Evolutionary conservation across 2,329 filamentous ascomycete species (phyloP), one percentile per base, ranked within the genome.

Genomic region (Alternaria atra): DNA sequence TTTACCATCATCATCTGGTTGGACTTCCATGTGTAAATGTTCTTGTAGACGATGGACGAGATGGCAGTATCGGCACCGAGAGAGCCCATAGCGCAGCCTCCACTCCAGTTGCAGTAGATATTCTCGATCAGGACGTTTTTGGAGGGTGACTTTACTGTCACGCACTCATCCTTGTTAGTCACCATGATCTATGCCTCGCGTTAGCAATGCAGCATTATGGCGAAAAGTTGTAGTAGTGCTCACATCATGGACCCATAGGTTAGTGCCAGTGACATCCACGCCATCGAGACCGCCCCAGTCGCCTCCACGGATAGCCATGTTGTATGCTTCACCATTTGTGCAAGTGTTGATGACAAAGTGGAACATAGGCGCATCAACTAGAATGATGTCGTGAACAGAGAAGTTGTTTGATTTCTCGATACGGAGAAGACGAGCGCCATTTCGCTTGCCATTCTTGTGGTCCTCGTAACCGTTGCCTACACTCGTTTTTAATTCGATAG

Each of bases 1-100:
- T 89, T 89, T 79, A 89, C 83, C 85, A 87, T 86, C 75, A 84
- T 83, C 86, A 88, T 88, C 69, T 89, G 85, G 79, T 89, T 89
- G 9, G 83, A 84, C n/a, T 81, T 78, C 76, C 81, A 83, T 30
- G 86, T 87, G 78, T 88, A 88, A 62, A 88, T 71, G 69, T 88
- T 86, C 66, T 79, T 77, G 77, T 88, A 88, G 29, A 78, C 73
- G 60, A 88, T 80, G 60, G 85, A 77, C 39, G 82, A 82, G 70
- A 88, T 84, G 60, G 83, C 79, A 58, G 76, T 84, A 58, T 81
- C 80, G 12, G 77, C 73, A 6, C 80, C 82, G 2, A 89, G 79
- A 4, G 84, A 87, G 35, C 86, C 86, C 66, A 89, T 85, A 10
- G 83, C 85, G 64, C 84, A 86, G 47, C 84, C 85, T 15, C 86